Conservation (phyloP, 2,329 filamentous ascomycete genomes). For the Lasiodiplodia hormozganensis region DNA sequence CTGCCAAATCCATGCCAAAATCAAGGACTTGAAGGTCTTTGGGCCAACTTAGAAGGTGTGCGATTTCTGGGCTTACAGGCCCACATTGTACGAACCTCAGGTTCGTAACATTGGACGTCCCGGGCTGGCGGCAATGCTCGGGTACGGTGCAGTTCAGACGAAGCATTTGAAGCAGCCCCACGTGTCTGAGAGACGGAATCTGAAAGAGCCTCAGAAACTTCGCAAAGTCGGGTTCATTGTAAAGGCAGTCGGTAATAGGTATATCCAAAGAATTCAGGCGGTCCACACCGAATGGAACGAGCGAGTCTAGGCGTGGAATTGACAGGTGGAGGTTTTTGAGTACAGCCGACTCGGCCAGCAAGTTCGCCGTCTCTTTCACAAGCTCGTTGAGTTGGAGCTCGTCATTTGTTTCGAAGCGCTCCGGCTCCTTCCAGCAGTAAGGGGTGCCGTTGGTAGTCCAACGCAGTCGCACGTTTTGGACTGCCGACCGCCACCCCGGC, state of each 20-base stretch:
- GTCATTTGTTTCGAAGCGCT: not conserved
- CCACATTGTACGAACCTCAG: not conserved
- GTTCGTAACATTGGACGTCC: not conserved
- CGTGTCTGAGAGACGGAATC: not conserved
- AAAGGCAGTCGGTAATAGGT: slow-evolving; percentile 4
- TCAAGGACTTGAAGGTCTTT: not conserved
- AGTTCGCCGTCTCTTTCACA: not conserved
- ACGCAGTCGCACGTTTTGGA: not conserved
- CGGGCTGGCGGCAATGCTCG: not conserved
- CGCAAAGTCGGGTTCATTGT: slow-evolving; percentile 6
- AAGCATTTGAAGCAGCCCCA: not conserved
- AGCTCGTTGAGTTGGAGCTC: slow-evolving; percentile 1
- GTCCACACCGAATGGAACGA: not conserved
- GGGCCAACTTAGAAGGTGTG: slow-evolving; percentile 9
- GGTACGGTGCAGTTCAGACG: not conserved
- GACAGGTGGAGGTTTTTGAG: not conserved
- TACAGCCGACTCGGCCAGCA: not conserved
- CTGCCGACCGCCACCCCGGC: not conserved
- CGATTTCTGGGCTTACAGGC: not conserved
- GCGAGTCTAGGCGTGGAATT: not conserved
- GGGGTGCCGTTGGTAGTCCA: slow-evolving; percentile 9
- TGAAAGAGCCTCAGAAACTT: not conserved
- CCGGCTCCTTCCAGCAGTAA: slow-evolving; percentile 2
- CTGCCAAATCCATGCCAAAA: not conserved
- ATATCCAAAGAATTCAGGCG: slow-evolving; percentile 6